Evolutionary conservation across 2,329 filamentous ascomycete genomes (phyloP), one percentile per base, ranked within the genome.

Genomic region (Periconia sp.): DNA sequence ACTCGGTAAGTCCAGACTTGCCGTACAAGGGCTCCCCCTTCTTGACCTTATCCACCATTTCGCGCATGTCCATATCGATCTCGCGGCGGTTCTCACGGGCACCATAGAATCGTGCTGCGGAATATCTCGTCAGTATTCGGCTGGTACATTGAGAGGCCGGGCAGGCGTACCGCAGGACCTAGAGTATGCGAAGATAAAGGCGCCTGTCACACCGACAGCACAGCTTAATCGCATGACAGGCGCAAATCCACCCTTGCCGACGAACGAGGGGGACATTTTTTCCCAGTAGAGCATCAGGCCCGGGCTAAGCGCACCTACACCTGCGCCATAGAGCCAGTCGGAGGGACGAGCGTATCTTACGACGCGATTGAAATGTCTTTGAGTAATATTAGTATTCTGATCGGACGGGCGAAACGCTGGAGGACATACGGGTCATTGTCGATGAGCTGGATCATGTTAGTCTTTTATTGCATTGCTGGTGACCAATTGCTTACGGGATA

Each of bases 41-140:
- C 82, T 97, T 99, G 69, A 97, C 92, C 75, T 92, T 95, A 71
- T 85, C 83, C 25, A 96, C 92, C 94, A 99, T 99, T 75, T 99
- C 94, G 54, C 84, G 83, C 92, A 97, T 97, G 70, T 99, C 94
- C 86, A 95, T 86, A 54, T 96, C 88, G 44, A 94, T 78, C 73
- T 99, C 94, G 61, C 94, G 86, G 40, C 86, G 76, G 75, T 99
- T 99, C 74, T 99, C 94, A 34, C 83, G 86, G 73, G 92, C 89
- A 62, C 94, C 94, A 76, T 96, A 97, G 76, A 99, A 97, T 55
- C 94, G 88, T 65, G 92, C 91, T 96, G 65, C 32, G 26, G 26
- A 29, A 21, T 23, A 18, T 7, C 11, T 12, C 15, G 25, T 19
- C 5, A 6, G 13, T 15, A 9, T 38, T 28, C 5, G 3, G 40